phyloP scores from a whole-genome alignment of 768 basidiomycete species.

The Amanita fuliginea region DNA sequence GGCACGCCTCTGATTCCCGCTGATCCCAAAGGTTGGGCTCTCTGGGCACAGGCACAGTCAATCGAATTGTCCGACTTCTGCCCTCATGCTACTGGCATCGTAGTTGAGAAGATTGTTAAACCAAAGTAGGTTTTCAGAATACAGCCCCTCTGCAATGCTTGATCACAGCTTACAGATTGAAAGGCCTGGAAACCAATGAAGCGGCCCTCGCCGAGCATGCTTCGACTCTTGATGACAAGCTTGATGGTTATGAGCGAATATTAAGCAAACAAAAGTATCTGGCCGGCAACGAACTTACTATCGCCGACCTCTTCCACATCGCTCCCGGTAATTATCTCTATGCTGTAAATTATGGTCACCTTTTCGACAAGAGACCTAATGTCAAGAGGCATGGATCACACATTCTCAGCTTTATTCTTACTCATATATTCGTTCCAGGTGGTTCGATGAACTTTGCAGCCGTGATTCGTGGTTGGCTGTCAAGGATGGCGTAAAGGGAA shows the following conservation, averaged over 20 bases:
- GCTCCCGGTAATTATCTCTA: slow-evolving; percentile 22
- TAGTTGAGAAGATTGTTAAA: too few species aligned
- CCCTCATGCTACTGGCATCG: slow-evolving; percentile 20
- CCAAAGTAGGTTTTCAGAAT: slow-evolving; percentile 20
- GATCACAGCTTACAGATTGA: slow-evolving; percentile 5
- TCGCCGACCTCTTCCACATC: slow-evolving; percentile 50
- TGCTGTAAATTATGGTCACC: slow-evolving; percentile 14
- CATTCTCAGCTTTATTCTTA: background rate
- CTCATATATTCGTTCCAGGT: slow-evolving; percentile 8
- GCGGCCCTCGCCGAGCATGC: slow-evolving; percentile 2
- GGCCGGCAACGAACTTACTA: slow-evolving; percentile 43
- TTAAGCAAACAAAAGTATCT: slow-evolving; percentile 46
- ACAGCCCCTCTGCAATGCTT: background rate
- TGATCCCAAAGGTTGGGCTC: slow-evolving; percentile 23
- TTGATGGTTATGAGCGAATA: slow-evolving; percentile 48
- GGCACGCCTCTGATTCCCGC: slow-evolving; percentile 41
- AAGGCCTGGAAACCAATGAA: slow-evolving; percentile 21
- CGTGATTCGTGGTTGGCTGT: slow-evolving; percentile 39
- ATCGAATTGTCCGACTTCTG: slow-evolving; percentile 48
- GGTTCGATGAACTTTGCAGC: slow-evolving; percentile 23
- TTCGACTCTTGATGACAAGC: slow-evolving; percentile 23
- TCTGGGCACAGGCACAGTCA: slow-evolving; percentile 42
- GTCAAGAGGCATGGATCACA: slow-evolving; percentile 24
- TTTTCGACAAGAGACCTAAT: slow-evolving; percentile 26
- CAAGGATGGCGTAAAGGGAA: slow-evolving; percentile 21